Evolutionary conservation across 2,329 filamentous ascomycete species (phyloP).

Genomic region (Leptographium galeiforme): DNA sequence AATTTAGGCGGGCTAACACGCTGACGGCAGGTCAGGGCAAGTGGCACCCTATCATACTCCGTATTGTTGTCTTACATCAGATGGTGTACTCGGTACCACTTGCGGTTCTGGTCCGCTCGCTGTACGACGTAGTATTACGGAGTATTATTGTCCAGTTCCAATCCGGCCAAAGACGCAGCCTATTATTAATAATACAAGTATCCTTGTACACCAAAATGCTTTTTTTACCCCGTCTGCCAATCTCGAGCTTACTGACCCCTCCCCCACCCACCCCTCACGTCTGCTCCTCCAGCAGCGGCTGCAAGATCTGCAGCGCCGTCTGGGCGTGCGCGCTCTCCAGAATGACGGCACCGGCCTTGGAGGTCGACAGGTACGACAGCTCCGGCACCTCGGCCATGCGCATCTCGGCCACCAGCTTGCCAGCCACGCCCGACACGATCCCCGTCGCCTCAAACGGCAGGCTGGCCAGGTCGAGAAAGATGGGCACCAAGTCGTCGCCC

Average conservation of each 20-base stretch:
- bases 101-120: too few species aligned
- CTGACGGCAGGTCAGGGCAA: too few species aligned
- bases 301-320: conserved; percentile 60
- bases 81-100: too few species aligned
- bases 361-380: conserved; percentile 83
- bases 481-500: conserved; percentile 62
- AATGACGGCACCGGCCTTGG: conserved; percentile 78
- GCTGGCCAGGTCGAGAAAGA: conserved; percentile 72
- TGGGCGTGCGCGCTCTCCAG: conserved; percentile 60
- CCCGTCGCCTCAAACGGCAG: conserved; percentile 81
- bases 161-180: too few species aligned
- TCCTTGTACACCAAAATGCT: too few species aligned
- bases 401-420: conserved; percentile 64
- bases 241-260: background rate
- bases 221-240: too few species aligned
- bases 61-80: too few species aligned
- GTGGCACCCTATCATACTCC: too few species aligned
- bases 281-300: conserved; percentile 26
- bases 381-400: conserved; percentile 46
- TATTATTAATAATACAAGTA: too few species aligned
- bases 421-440: conserved; percentile 88
- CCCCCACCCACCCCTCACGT: background rate
- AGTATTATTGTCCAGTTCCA: too few species aligned
- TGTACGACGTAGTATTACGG: too few species aligned
- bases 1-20: too few species aligned